Conservation (phyloP, 148 eudicot species). For the Tetragonia tetragonoides region DNA sequence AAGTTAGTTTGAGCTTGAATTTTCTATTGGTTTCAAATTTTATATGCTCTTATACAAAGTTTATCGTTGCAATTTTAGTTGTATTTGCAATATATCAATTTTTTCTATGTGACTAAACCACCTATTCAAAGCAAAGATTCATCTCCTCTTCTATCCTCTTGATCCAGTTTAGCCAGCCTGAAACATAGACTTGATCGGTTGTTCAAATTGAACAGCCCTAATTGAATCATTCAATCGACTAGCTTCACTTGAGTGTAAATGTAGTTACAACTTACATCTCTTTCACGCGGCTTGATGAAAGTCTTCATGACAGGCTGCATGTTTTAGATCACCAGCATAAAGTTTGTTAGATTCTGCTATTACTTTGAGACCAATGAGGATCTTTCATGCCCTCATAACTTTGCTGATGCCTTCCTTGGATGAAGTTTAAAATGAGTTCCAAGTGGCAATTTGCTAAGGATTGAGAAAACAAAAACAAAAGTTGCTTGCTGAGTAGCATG, state of each 20-base stretch:
- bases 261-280: background rate
- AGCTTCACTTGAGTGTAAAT: background rate
- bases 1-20: background rate
- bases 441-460: background rate
- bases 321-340: no score
- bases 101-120: background rate
- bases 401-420: background rate
- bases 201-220: no score
- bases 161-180: background rate
- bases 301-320: no score
- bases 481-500: background rate
- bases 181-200: no score
- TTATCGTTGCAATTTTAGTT: background rate
- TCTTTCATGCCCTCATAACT: background rate
- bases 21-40: no score
- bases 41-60: no score
- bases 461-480: background rate
- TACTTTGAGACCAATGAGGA: background rate
- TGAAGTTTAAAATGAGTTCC: background rate
- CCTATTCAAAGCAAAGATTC: background rate
- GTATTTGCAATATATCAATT: background rate
- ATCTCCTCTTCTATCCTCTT: background rate
- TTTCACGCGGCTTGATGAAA: background rate
- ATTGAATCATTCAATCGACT: no score
- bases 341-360: background rate